These are phyloP conservation scores for Pseudopediastrum boryanum DNA, from an alignment of 139 green algal species.

Conservation along the genomic window DNA sequence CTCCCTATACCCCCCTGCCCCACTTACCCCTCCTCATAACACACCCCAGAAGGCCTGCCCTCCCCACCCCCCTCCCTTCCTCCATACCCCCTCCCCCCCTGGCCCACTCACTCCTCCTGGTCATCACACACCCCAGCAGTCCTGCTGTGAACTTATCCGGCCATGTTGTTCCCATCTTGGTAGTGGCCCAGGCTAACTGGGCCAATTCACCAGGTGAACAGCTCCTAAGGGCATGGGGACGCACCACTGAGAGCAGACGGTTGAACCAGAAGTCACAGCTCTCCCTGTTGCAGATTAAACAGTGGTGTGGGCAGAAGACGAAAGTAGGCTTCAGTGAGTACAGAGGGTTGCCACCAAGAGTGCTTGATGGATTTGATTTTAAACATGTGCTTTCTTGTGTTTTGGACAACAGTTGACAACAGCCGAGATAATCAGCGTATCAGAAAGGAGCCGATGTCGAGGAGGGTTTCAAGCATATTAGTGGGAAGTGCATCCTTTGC, in stretches of 20 bases:
- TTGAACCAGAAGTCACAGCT: not conserved
- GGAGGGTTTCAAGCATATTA: too few species aligned
- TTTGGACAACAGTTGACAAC: too few species aligned
- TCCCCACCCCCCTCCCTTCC: too few species aligned
- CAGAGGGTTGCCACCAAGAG: too few species aligned
- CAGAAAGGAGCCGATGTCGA: too few species aligned
- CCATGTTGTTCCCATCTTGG: slow-evolving; percentile 3
- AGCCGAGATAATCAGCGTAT: too few species aligned
- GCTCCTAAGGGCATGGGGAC: not conserved
- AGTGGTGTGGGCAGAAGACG: not conserved
- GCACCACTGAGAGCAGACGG: slow-evolving; percentile 10
- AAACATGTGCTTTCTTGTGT: too few species aligned
- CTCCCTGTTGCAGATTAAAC: not conserved
- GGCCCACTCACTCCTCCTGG: slow-evolving; percentile 10
- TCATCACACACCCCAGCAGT: slow-evolving; percentile 2
- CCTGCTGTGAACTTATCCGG: slow-evolving; percentile 1
- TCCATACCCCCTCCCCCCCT: too few species aligned
- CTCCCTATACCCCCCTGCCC: not conserved
- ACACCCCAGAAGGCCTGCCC: too few species aligned
- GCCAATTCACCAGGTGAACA: slow-evolving; percentile 7
- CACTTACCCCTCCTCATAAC: not conserved
- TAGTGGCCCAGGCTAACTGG: slow-evolving; percentile 10
- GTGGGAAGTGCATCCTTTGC: too few species aligned
- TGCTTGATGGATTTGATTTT: too few species aligned
- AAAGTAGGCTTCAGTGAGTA: not conserved